Base-by-base conservation (phyloP, 1,284 basidiomycete species). In the Meripilus lineatus region DNA sequence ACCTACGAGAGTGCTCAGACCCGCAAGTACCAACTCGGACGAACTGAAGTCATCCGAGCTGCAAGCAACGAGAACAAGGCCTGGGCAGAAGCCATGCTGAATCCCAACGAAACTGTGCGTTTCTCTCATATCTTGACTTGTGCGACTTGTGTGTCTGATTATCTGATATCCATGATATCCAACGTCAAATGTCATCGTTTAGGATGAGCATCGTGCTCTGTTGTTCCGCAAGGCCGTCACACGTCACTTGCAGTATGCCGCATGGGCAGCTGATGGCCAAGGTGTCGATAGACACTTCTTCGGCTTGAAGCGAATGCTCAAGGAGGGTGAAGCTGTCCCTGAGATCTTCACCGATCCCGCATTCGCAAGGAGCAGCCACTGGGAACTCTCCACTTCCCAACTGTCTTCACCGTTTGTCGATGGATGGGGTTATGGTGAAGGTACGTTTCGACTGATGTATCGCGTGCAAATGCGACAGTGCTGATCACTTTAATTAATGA, bases 351-450 rank as follows among this genome's bases (percentile, higher is more conserved):
- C 66, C 44, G 94, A 99, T 59, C 69, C 72, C 40, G 81, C 85
- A 14, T 96, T 79, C 58, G 63, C 70, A 10, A 74, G 74, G 62
- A 88, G 83, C 32, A 80, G 65, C 43, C 89, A 93, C 62, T 99
- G 95, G 96, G 88, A 93, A 65, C 68, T 99, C 52, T 90, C 85
- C 37, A 99, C 95, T 4, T 89, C 84, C 54, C 89, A 97, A 64
- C 72, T 99, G 51, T 88, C 84, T 42, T 86, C 81, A 42, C 77
- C 78, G 48, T 92, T 78, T 64, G 74, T 99, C 39, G 89, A 94
- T 55, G 93, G 93, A 28, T 97, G 95, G 94, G 95, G 95, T 24
- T 98, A 95, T 62, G 94, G 94, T 10, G 92, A 97, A 77, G 91
- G 87, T 89, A 47, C 50, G 78, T 32, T 20, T 43, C 23, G 23